These are phyloP conservation scores for Ganoderma leucocontextum DNA, from an alignment of 1,284 basidiomycete species.

Conservation along the genomic window DNA sequence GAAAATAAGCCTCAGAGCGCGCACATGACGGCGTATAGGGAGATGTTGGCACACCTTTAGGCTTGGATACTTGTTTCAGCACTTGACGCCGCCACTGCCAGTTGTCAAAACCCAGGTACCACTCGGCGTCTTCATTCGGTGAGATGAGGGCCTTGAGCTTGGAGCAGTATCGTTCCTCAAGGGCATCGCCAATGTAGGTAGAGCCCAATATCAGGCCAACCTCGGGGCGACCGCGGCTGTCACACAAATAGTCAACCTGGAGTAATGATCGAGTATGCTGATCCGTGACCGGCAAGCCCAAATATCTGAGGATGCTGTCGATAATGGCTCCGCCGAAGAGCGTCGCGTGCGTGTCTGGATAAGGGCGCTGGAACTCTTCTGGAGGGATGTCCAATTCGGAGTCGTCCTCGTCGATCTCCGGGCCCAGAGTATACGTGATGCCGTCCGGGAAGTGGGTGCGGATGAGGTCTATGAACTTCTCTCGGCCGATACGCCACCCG, in stretches of 20 bases:
- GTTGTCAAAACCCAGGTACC: not conserved
- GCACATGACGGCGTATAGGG: not conserved
- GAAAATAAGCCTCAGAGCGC: not conserved
- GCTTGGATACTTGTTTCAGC: not conserved
- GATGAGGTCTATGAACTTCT: not conserved
- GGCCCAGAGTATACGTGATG: not conserved
- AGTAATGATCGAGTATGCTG: not conserved
- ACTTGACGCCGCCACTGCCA: not conserved
- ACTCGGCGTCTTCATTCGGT: constrained; percentile 3
- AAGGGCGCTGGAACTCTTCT: not conserved
- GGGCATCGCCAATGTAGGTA: not conserved
- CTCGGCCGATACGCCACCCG: not conserved
- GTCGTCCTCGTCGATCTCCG: not conserved
- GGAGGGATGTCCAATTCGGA: not conserved
- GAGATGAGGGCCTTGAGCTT: constrained; percentile 5
- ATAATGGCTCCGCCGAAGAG: not conserved
- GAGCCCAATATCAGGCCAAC: not conserved
- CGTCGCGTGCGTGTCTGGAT: not conserved
- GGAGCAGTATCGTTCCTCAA: not conserved
- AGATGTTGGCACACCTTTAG: not conserved
- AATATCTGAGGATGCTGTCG: not conserved
- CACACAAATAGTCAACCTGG: not conserved
- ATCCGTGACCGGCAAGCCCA: not conserved
- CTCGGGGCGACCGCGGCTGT: not conserved
- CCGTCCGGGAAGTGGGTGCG: not conserved